Evolutionary conservation across 2,329 filamentous ascomycete species (phyloP).

Genomic region (Colletotrichum orchidophilum): DNA sequence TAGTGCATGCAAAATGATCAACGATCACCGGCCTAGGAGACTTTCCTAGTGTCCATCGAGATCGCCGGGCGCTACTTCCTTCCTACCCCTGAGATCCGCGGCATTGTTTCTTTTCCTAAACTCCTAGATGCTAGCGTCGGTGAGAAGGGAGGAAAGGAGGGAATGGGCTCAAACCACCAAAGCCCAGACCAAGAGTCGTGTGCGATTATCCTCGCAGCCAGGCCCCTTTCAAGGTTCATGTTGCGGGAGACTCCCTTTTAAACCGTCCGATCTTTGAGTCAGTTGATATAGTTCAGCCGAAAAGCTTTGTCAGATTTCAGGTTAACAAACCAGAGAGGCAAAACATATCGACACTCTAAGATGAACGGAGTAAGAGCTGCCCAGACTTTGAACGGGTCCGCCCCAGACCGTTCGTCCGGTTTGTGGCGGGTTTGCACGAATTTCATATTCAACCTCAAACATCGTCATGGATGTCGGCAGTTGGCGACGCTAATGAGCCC

Average conservation of each 20-base stretch:
- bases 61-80: not conserved
- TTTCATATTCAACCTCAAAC: constrained; percentile 13
- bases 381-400: constrained; percentile 4
- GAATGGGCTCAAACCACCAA: not conserved
- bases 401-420: constrained; percentile 9
- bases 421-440: not conserved
- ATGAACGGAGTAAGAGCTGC: not conserved
- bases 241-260: not conserved
- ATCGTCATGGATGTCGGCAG: constrained; percentile 16
- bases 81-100: not conserved
- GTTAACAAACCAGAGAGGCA: not conserved
- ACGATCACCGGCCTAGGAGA: not conserved
- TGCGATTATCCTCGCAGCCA: not conserved
- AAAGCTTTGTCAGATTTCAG: not conserved
- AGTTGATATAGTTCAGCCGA: constrained; percentile 24
- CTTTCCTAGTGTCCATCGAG: not conserved
- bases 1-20: not conserved
- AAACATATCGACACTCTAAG: not conserved
- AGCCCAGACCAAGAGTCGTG: not conserved
- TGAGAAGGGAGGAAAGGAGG: not conserved
- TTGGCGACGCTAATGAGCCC: constrained; percentile 1
- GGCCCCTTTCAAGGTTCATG: not conserved
- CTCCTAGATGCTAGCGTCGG: not conserved
- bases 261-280: constrained; percentile 24
- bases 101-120: not conserved